Evolutionary conservation across 164 flowering plant genomes (phyloP), one percentile per base, ranked within the genome.

Genomic region (Magnolia sinica): DNA sequence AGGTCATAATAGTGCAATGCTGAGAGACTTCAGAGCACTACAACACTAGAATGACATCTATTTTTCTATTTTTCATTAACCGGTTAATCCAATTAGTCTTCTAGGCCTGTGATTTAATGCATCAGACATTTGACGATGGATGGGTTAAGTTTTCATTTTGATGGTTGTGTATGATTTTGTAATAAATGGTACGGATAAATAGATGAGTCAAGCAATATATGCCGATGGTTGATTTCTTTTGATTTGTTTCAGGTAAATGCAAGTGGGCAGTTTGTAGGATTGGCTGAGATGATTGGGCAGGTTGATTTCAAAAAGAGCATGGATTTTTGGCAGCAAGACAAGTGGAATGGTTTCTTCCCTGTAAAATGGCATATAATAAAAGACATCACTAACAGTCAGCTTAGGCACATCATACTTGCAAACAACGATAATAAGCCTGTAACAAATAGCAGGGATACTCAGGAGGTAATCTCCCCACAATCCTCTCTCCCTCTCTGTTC

Each of bases 341-440:
- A 87, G 83, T 93, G 96, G 96, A 86, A 66, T 81, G 98, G 98
- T 14, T 91, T 89, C 77, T 90, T 93, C 80, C 96, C 95, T 1
- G 83, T 93, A 4, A 84, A 88, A 73, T 91, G 98, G 98, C 93
- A 89, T 79, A 83, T 91, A 8, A 75, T 91, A 70, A 93, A 93
- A 77, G 98, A 93, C 75, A 76, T 93, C 31, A 90, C 96, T 3
- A 88, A 89, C 75, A 74, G 72, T 64, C 79, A 78, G 71, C 76
- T 93, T 76, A 75, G 83, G 69, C 98, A 91, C 73, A 93, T 93
- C 71, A 81, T 85, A 73, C 88, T 90, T 22, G 94, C 89, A 77
- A 84, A 87, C 76, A 93, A 90, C 81, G 98, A 90, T n/a, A 86
- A 88, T 76, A 86, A 77, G 74, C 72, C 92, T 69, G 96, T 93